These are phyloP conservation scores for Gleditsia sinensis DNA, from an alignment of 306 rosid species.

Conservation along the genomic window DNA sequence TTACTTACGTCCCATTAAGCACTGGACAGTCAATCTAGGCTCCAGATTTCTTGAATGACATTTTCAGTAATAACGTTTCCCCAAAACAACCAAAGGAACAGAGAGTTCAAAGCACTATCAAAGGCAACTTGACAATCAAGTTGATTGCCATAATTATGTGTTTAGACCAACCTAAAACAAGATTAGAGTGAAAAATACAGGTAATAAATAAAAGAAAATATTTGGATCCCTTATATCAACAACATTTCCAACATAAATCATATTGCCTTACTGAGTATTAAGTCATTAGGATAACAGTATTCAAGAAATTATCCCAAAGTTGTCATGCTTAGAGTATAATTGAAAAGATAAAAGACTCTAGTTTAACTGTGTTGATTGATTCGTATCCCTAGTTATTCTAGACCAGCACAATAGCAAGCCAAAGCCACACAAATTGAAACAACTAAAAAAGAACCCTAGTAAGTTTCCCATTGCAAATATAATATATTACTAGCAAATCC, in stretches of 20 bases:
- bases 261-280: not conserved
- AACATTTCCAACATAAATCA: slow-evolving; percentile 23
- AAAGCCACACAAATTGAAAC: not conserved
- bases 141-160: not conserved
- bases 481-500: not conserved
- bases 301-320: not conserved
- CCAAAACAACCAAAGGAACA: not conserved
- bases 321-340: not conserved
- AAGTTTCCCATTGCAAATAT: not conserved
- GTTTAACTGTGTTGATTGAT: not conserved
- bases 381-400: not conserved
- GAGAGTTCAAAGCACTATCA: not conserved
- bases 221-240: not conserved
- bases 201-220: not conserved
- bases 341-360: not conserved
- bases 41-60: not conserved
- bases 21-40: not conserved
- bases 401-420: not conserved
- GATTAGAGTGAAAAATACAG: not conserved
- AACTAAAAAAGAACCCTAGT: not conserved
- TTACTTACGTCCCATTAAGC: no score
- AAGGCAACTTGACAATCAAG: not conserved
- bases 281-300: not conserved
- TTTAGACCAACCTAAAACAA: not conserved
- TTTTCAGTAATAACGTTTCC: not conserved